Conservation (phyloP, 1,139 yeast genomes). For the Candida sp. region DNA sequence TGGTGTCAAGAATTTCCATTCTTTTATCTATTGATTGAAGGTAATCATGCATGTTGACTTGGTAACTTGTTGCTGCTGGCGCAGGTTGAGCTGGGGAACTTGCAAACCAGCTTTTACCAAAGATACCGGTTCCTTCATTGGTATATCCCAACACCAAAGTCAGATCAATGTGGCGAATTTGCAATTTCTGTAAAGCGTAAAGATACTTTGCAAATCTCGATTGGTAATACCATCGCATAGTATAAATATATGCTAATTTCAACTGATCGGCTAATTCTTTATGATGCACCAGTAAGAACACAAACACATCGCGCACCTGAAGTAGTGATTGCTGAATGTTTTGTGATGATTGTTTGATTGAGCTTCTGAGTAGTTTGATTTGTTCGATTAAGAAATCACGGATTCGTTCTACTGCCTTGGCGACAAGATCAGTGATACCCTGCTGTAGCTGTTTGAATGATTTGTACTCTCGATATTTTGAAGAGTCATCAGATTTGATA, state of each 20-base stretch:
- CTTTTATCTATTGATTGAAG: conserved; percentile 57
- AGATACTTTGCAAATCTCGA: conserved; percentile 77
- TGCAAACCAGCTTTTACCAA: conserved; percentile 27
- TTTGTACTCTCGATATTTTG: conserved; percentile 24
- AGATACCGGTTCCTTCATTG: conserved; percentile 22
- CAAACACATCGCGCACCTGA: conserved; percentile 55
- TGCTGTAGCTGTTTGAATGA: conserved; percentile 33
- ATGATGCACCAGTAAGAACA: conserved; percentile 54
- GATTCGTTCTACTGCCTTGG: conserved; percentile 67
- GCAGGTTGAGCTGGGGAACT: conserved; percentile 2
- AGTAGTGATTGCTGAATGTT: conserved; percentile 65
- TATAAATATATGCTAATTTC: conserved; percentile 74
- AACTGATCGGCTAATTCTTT: conserved; percentile 72
- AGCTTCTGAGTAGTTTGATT: conserved; percentile 59
- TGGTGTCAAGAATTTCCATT: conserved; percentile 38
- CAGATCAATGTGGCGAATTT: conserved; percentile 49
- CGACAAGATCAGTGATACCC: conserved; percentile 40
- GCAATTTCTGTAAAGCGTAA: conserved; percentile 67
- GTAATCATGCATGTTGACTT: conserved; percentile 40
- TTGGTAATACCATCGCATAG: conserved; percentile 92
- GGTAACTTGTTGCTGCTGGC: conserved; percentile 5
- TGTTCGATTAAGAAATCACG: conserved; percentile 64
- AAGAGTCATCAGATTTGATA: conserved; percentile 19
- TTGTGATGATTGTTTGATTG: conserved; percentile 54
- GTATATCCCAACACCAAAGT: conserved; percentile 47